Percentiles rank a stretch among this genome's conserved stretches.
phyloP scores from a whole-genome alignment of 495 filamentous ascomycete genomes.

The Viridothelium virens region DNA sequence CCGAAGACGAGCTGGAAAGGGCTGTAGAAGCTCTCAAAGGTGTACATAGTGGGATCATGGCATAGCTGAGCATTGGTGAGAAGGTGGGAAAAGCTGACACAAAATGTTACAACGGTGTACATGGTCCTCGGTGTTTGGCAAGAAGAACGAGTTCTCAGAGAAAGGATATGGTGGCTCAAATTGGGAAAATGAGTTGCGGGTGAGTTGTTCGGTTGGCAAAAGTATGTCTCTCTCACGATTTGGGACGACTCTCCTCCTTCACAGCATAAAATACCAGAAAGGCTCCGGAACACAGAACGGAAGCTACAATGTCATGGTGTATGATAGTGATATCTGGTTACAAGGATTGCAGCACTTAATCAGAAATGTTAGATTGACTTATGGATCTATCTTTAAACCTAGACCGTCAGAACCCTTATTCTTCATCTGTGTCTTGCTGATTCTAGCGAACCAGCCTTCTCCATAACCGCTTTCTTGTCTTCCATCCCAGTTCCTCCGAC shows the following conservation, averaged over 20 bases:
- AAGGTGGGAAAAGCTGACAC: background rate
- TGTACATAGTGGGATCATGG: background rate
- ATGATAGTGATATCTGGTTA: background rate
- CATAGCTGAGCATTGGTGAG: background rate
- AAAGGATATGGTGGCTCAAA: conserved; percentile 1
- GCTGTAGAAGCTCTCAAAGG: conserved; percentile 61
- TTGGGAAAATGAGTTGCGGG: background rate
- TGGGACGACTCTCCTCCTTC: background rate
- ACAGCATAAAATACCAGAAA: background rate
- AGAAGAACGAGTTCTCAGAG: background rate
- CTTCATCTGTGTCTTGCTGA: background rate
- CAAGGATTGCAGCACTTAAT: no score
- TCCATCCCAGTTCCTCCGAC: background rate
- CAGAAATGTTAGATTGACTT: background rate
- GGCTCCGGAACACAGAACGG: conserved; percentile 10
- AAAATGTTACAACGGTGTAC: background rate
- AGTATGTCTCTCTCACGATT: background rate
- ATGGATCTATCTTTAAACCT: background rate
- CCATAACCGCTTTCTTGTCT: background rate
- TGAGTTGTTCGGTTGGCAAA: background rate
- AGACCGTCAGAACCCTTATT: background rate
- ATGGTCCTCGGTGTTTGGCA: background rate
- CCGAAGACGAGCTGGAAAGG: conserved; percentile 57
- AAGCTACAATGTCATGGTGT: background rate
- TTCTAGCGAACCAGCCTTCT: background rate